Percentiles rank a stretch among this genome's conserved stretches.
Evolutionary conservation across 371 early-diverging fungal genomes (phyloP).

Genomic region (Saksenaea oblongispora): DNA sequence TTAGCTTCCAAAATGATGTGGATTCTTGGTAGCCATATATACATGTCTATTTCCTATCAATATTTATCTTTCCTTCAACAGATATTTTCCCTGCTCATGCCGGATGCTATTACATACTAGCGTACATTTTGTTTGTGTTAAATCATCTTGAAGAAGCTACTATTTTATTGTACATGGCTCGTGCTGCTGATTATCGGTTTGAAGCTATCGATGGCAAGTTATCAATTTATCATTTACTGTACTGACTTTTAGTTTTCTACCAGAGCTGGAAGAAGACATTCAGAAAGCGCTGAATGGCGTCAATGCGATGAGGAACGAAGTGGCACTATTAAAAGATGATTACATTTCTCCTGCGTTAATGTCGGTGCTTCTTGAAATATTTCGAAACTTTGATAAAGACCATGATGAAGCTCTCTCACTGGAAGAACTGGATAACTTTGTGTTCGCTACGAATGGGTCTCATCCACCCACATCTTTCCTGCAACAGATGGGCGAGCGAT

Average conservation of each 20-base stretch:
- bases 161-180: slow-evolving; percentile 47
- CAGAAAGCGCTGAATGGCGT: slow-evolving; percentile 45
- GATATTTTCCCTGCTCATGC: slow-evolving; percentile 56
- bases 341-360: slow-evolving; percentile 38
- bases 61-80: neutral
- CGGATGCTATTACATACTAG: slow-evolving; percentile 56
- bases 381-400: slow-evolving; percentile 50
- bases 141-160: slow-evolving; percentile 52
- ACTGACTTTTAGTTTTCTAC: neutral
- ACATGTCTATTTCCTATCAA: neutral
- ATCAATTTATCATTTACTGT: neutral
- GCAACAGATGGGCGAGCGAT: slow-evolving; percentile 51
- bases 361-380: slow-evolving; percentile 42
- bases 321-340: slow-evolving; percentile 37
- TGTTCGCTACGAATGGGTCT: slow-evolving; percentile 51
- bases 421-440: slow-evolving; percentile 47
- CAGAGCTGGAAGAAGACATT: slow-evolving; percentile 50
- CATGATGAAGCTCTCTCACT: slow-evolving; percentile 41
- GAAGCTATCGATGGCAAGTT: slow-evolving; percentile 47
- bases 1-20: slow-evolving; percentile 52
- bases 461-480: slow-evolving; percentile 53
- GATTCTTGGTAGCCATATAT: slow-evolving; percentile 34
- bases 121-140: slow-evolving; percentile 50
- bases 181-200: slow-evolving; percentile 49
- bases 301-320: slow-evolving; percentile 35